Evolutionary conservation across 208 protist species (phyloP).

Genomic region (Trypanosoma theileri): DNA sequence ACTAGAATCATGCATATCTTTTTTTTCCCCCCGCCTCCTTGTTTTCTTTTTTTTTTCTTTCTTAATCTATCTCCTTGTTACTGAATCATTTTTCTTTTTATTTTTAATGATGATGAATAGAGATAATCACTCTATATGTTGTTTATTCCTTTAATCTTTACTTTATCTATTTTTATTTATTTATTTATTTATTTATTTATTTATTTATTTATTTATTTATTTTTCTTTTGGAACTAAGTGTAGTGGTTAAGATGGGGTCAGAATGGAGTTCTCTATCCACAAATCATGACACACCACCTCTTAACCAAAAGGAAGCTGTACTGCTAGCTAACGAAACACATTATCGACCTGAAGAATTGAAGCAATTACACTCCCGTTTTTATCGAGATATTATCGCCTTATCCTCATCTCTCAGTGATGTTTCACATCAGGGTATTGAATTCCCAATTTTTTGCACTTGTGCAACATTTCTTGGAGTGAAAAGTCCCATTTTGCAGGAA

Average conservation of each 20-base stretch:
- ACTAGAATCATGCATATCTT: not conserved
- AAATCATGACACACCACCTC: not conserved
- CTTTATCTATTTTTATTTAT: too few relatives aligned
- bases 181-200: too few relatives aligned
- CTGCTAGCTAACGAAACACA: constrained; percentile 10
- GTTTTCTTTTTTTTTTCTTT: constrained; percentile 24
- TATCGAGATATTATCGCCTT: constrained; percentile 12
- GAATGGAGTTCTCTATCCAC: not conserved
- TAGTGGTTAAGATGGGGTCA: not conserved
- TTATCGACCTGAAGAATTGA: constrained; percentile 6
- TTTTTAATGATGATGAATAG: not conserved
- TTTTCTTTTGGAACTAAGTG: constrained; percentile 2
- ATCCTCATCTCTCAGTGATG: not conserved
- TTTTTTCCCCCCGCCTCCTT: too few relatives aligned
- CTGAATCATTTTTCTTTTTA: not conserved
- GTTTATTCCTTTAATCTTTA: not conserved
- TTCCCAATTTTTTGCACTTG: constrained; percentile 11
- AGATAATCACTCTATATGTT: constrained; percentile 15
- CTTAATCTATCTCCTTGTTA: not conserved
- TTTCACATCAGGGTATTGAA: not conserved
- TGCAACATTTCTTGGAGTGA: constrained; percentile 5
- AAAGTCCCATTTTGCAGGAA: constrained; percentile 8
- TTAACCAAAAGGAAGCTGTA: not conserved
- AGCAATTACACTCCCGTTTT: constrained; percentile 11
- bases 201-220: not conserved